These are phyloP conservation scores for Volvox africanus DNA, from an alignment of 139 green algal species.

Conservation along the genomic window DNA sequence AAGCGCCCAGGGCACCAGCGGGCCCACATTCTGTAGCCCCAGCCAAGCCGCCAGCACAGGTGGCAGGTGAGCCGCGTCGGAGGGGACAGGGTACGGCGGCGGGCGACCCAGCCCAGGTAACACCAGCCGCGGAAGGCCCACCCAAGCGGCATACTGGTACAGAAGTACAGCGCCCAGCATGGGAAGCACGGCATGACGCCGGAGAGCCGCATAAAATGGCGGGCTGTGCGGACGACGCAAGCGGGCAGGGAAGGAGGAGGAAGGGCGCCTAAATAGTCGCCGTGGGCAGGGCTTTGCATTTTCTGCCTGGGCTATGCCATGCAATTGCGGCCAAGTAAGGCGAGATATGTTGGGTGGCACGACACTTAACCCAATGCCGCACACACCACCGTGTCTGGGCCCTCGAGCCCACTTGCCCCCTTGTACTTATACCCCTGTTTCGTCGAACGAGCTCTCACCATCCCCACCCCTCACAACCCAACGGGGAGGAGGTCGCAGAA, in stretches of 20 bases:
- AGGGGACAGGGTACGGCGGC: not conserved
- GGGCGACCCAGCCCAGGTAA: not conserved
- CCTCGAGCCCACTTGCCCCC: no score
- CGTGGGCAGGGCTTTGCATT: no score
- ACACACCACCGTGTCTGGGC: no score
- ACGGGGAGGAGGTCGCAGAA: no score
- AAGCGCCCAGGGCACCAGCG: conserved; percentile 61
- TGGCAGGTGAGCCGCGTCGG: not conserved
- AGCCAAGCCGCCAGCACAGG: conserved; percentile 63
- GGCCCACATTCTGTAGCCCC: conserved; percentile 50
- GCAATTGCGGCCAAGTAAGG: no score
- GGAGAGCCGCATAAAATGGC: not conserved
- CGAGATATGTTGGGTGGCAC: no score
- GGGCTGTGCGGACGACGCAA: not conserved
- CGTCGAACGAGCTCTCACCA: no score
- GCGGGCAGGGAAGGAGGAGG: not conserved
- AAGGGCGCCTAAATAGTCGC: not conserved
- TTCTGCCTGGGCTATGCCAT: no score
- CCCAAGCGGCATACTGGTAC: conserved; percentile 63
- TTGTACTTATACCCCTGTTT: no score
- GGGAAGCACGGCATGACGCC: conserved; percentile 59
- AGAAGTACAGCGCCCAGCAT: conserved; percentile 59
- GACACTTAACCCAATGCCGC: no score
- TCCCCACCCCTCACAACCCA: no score
- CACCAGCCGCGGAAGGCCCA: conserved; percentile 56